Evolutionary conservation across 2,329 filamentous ascomycete species (phyloP).

Genomic region (Lasiodiplodia hormozganensis): DNA sequence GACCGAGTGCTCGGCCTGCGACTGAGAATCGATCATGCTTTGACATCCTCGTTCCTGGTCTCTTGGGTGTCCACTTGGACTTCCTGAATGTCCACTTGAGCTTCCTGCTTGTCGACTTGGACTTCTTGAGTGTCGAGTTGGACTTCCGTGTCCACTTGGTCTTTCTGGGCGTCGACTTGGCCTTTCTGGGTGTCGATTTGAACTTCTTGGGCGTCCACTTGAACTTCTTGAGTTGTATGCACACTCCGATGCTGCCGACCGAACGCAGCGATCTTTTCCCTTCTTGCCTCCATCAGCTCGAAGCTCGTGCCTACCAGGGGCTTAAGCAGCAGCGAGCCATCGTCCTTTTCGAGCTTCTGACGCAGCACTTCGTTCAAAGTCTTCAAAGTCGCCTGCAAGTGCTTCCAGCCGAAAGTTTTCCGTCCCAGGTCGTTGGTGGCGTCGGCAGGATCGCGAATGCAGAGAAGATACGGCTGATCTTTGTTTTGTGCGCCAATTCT

Average conservation of each 20-base stretch:
- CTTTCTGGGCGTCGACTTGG: background rate
- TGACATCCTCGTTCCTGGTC: background rate
- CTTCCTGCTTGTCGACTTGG: background rate
- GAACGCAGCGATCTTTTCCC: conserved; percentile 9
- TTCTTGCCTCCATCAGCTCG: conserved; percentile 6
- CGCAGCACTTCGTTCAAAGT: conserved; percentile 10
- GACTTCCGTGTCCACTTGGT: background rate
- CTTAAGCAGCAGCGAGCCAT: conserved; percentile 1
- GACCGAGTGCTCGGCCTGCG: background rate
- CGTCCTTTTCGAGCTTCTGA: conserved; percentile 1
- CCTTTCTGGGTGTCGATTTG: background rate
- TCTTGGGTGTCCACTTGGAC: too few relatives aligned
- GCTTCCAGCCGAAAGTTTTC: conserved; percentile 55
- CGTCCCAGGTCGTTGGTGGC: conserved; percentile 64
- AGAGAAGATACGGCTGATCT: conserved; percentile 53
- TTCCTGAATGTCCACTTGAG: background rate
- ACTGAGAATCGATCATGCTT: conserved; percentile 3
- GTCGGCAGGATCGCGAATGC: conserved; percentile 66
- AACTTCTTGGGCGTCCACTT: background rate
- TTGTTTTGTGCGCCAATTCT: background rate
- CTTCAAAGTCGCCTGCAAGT: conserved; percentile 52
- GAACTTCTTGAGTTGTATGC: background rate
- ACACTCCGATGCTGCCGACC: background rate
- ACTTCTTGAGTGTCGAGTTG: background rate
- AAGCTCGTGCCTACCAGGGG: conserved; percentile 17